Evolutionary conservation across 2,329 filamentous ascomycete species (phyloP).

Genomic region (Sporothrix schenckii): DNA sequence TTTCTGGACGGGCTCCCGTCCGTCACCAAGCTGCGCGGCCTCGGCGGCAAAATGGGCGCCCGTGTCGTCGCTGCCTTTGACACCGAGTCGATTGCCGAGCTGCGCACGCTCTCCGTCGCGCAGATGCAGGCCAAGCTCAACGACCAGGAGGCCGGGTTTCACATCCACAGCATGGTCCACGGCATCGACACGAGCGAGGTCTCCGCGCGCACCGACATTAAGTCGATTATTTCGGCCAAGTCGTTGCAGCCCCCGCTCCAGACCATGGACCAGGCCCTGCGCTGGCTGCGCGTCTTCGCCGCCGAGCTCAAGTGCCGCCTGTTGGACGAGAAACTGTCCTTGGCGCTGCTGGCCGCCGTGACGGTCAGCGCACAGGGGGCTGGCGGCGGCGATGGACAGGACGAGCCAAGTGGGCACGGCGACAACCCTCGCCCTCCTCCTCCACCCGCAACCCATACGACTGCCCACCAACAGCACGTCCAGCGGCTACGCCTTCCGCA

Average conservation of each 20-base stretch:
- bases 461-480: constrained; percentile 7
- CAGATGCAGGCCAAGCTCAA: constrained; percentile 77
- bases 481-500: constrained; percentile 82
- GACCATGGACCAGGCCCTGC: constrained; percentile 72
- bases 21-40: constrained; percentile 89
- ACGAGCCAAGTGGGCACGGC: not conserved
- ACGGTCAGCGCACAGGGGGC: constrained; percentile 1
- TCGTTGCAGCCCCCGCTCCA: constrained; percentile 87
- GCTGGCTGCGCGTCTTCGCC: constrained; percentile 88
- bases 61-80: constrained; percentile 79
- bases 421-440: not conserved
- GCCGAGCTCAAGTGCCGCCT: constrained; percentile 89
- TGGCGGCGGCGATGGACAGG: not conserved
- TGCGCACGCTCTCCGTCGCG: constrained; percentile 72
- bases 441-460: not conserved
- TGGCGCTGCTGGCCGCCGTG: constrained; percentile 31
- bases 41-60: constrained; percentile 94
- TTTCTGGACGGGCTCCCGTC: constrained; percentile 89
- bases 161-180: constrained; percentile 82
- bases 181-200: constrained; percentile 88
- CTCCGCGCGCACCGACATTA: constrained; percentile 88
- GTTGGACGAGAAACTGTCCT: constrained; percentile 72
- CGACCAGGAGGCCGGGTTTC: constrained; percentile 74
- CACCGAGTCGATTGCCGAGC: constrained; percentile 76
- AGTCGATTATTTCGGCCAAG: constrained; percentile 96